Evolutionary conservation across 2,329 filamentous ascomycete species (phyloP), one percentile per base, ranked within the genome.

Genomic region (Zalaria sp.): DNA sequence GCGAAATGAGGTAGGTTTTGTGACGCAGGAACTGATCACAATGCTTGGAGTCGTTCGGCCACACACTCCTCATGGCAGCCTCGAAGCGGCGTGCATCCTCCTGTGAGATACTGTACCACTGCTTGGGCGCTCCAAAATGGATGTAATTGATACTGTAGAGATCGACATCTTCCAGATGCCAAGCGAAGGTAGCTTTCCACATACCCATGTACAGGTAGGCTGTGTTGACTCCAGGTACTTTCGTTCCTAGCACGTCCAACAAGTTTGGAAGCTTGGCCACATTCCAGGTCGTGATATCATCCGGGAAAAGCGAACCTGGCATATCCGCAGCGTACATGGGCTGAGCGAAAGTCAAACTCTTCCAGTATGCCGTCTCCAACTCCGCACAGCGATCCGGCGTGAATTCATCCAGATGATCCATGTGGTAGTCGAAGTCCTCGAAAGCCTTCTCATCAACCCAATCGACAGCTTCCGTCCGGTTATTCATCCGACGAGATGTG

Each of bases 91-190:
- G 78, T 9, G 89, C 87, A 58, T 98, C 91, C 49, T 84, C 83
- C 60, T 96, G 93, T 1, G 89, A 94, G 50, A 98, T 96, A 62
- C 88, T 95, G 65, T 98, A 98, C 91, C 91, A 98, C 60, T 98
- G 91, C 64, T 98, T 98, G 0, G 91, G 91, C 1, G 91, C 91
- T 42, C 91, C 91, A 59, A 98, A 98, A 57, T 98, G 91, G 45
- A 98, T 87, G 60, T 95, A 98, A 66, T 98, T 98, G 72, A 98
- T 98, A 60, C 88, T 96, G 76, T 98, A 98, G 4, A 98, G 75
- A 65, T 98, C 91, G 35, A 98, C 89, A 58, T 98, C 91, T 59
- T 98, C 91, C 41, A 98, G 67, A 72, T 98, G 91, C 91, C 91
- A 98, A 5, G 91, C 91, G 59, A 98, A 98, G 0, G 91, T 96